Conservation (phyloP, 2,329 filamentous ascomycete genomes). For the Aspergillus proliferans region DNA sequence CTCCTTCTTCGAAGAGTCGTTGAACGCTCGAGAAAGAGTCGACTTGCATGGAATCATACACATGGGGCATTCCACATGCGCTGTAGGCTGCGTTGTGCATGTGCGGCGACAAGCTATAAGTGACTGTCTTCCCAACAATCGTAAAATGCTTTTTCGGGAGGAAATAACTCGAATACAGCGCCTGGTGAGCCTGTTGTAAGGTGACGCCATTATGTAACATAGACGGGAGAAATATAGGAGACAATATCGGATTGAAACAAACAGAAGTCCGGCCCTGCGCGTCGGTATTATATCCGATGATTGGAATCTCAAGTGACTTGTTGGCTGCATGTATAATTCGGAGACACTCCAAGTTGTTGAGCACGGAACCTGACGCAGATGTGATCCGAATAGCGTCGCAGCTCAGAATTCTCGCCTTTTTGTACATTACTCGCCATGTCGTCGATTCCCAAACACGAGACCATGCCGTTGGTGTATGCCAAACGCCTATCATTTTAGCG, state of each 20-base stretch:
- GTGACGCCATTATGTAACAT: conserved; percentile 1
- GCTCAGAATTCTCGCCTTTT: neutral
- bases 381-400: conserved; percentile 12
- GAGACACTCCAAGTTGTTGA: conserved; percentile 10
- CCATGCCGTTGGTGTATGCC: neutral
- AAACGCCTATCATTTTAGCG: conserved; percentile 8
- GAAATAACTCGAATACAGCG: conserved; percentile 10
- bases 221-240: conserved; percentile 11
- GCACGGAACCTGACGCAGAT: neutral
- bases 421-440: too few species aligned
- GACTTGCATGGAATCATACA: conserved; percentile 8
- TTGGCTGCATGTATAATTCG: conserved; percentile 3
- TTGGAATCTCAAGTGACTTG: conserved; percentile 4
- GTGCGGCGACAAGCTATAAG: conserved; percentile 18
- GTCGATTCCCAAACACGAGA: neutral
- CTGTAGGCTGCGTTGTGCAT: conserved; percentile 22
- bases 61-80: conserved; percentile 19
- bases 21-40: conserved; percentile 8
- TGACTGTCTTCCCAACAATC: conserved; percentile 18
- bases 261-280: conserved; percentile 12
- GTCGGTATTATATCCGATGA: conserved; percentile 17
- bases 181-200: conserved; percentile 7
- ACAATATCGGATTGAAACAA: conserved; percentile 16
- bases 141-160: conserved; percentile 11
- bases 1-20: conserved; percentile 6